phyloP scores from a whole-genome alignment of 352 stramenopile species.

The Phytophthora kernoviae region DNA sequence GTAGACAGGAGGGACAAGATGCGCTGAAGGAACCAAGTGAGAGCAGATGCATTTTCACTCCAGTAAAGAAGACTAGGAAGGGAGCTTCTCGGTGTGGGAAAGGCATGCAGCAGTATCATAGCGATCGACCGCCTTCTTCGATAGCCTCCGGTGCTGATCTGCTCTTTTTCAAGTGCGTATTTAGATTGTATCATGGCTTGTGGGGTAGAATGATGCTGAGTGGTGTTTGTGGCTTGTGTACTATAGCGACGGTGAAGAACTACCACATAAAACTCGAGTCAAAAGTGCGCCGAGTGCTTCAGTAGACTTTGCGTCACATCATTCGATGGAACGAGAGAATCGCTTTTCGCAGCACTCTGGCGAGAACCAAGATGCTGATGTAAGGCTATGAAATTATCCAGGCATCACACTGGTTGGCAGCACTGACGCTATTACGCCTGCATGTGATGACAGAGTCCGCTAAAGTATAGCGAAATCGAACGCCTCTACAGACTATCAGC shows the following conservation, averaged over 20 bases:
- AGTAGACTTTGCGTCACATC: neutral
- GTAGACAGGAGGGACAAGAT: slow-evolving; percentile 4
- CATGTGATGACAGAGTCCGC: neutral
- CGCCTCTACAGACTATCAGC: neutral
- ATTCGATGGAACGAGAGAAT: neutral
- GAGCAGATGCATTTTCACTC: slow-evolving; percentile 58
- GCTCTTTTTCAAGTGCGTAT: slow-evolving; percentile 52
- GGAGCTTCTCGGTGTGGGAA: slow-evolving; percentile 5
- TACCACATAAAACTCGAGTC: slow-evolving; percentile 21
- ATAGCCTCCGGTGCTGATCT: slow-evolving; percentile 34
- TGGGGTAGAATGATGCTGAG: neutral
- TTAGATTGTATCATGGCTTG: no score
- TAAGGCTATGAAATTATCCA: no score
- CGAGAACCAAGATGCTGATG: slow-evolving; percentile 1
- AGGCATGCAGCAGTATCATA: neutral
- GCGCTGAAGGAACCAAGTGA: slow-evolving; percentile 10
- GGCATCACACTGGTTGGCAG: no score
- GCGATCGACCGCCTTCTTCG: slow-evolving; percentile 22
- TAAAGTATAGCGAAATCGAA: slow-evolving; percentile 6
- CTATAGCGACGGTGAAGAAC: slow-evolving; percentile 39
- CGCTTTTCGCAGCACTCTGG: slow-evolving; percentile 1
- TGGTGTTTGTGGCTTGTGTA: slow-evolving; percentile 3
- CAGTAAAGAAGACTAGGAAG: slow-evolving; percentile 52
- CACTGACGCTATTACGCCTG: slow-evolving; percentile 4
- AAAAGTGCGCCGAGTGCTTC: neutral